Percentiles rank a stretch among this genome's conserved stretches.
These are phyloP conservation scores for Metschnikowia rubicola DNA, from an alignment of 805 yeast genomes.

Conservation along the genomic window DNA sequence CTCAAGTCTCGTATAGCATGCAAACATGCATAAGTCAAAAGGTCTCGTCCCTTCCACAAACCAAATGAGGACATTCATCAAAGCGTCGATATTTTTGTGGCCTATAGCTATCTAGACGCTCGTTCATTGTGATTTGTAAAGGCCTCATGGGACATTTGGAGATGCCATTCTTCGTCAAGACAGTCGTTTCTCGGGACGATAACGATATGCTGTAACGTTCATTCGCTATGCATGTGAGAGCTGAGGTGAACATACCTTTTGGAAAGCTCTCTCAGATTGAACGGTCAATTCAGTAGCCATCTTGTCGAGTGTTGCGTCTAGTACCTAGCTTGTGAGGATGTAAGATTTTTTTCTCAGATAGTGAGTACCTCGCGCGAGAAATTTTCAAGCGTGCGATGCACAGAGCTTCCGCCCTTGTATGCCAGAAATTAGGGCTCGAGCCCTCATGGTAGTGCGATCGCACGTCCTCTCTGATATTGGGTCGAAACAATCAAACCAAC, in stretches of 20 bases:
- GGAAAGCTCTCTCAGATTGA: constrained; percentile 99
- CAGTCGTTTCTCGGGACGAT: not conserved
- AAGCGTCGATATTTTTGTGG: too few relatives aligned
- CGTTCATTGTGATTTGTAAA: too few relatives aligned
- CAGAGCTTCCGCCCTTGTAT: constrained; percentile 7
- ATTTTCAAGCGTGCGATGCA: constrained; percentile 20
- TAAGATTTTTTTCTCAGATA: constrained; percentile 14
- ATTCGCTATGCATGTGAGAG: not conserved
- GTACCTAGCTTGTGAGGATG: constrained; percentile 11
- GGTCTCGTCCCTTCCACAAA: too few relatives aligned
- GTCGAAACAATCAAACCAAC: too few relatives aligned
- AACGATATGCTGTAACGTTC: not conserved
- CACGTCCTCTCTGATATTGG: too few relatives aligned
- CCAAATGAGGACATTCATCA: too few relatives aligned
- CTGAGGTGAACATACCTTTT: constrained; percentile 71
- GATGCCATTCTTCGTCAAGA: not conserved
- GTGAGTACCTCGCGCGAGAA: constrained; percentile 19
- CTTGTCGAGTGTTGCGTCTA: constrained; percentile 34
- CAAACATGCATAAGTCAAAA: too few relatives aligned
- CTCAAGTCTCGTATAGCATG: too few relatives aligned
- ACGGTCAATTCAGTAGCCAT: constrained; percentile 99
- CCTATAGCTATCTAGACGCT: too few relatives aligned
- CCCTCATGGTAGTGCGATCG: constrained; percentile 8
- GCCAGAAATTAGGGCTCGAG: constrained; percentile 15
- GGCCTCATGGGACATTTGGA: too few relatives aligned